A percentile compares a stretch with the other conserved stretches of the same genome.
Conservation (phyloP, 345 rosid species). For the Eutrema japonicum region DNA sequence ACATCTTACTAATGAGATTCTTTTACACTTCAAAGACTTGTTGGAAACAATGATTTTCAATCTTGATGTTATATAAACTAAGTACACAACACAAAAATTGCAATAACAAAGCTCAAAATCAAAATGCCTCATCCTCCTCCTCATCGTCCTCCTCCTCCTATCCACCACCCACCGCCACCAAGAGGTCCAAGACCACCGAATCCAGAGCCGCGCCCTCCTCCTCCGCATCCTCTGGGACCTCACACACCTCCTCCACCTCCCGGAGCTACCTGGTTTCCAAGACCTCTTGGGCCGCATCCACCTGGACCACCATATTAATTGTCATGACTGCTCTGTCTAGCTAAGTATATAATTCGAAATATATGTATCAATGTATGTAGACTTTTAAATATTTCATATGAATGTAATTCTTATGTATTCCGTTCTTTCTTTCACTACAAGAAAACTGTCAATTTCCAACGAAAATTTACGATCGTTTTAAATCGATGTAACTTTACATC, state of each 20-base stretch:
- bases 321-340: background rate
- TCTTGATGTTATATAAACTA: conserved; percentile 26
- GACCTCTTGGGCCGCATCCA: conserved; percentile 12
- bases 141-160: conserved; percentile 20
- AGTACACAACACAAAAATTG: conserved; percentile 21
- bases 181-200: conserved; percentile 21
- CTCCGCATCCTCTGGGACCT: conserved; percentile 22
- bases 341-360: background rate
- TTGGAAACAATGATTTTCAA: conserved; percentile 15
- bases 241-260: conserved; percentile 39
- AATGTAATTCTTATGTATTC: background rate
- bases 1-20: background rate
- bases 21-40: conserved; percentile 29
- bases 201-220: conserved; percentile 30
- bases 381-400: background rate
- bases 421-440: too few relatives aligned
- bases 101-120: conserved; percentile 17
- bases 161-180: conserved; percentile 31
- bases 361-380: background rate
- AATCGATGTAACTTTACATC: too few relatives aligned
- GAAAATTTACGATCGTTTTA: too few relatives aligned
- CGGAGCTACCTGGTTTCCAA: conserved; percentile 21
- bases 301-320: conserved; percentile 30
- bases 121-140: conserved; percentile 35
- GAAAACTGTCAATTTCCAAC: too few relatives aligned